Evolutionary conservation across 352 stramenopile genomes (phyloP).

Genomic region (Phytophthora podocarpi): DNA sequence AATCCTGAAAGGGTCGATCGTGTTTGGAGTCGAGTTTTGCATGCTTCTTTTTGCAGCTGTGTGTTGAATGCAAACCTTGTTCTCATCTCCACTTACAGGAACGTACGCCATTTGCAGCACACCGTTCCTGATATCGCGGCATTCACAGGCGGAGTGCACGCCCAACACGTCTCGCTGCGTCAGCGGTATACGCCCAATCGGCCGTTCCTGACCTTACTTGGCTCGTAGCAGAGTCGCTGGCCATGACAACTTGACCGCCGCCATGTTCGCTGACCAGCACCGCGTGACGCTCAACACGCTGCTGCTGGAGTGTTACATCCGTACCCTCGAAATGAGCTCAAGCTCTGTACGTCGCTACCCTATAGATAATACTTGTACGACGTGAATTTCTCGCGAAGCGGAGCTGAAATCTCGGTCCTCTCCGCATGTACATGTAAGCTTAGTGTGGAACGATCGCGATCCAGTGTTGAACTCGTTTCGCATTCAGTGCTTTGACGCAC

Average conservation of each 20-base stretch:
- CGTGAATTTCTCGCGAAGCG: no score
- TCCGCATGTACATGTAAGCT: no score
- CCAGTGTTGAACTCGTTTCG: conserved; percentile 1
- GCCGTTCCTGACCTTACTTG: conserved; percentile 11
- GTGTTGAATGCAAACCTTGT: no score
- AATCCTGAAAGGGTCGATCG: no score
- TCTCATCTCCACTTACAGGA: neutral
- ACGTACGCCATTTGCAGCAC: no score
- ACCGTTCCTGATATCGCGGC: neutral
- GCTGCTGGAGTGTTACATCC: neutral
- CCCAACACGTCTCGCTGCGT: conserved; percentile 26
- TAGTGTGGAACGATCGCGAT: neutral
- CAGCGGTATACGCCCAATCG: conserved; percentile 23
- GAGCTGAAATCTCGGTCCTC: no score
- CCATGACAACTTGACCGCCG: conserved; percentile 6
- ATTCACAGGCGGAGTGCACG: conserved; percentile 6
- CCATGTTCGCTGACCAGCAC: conserved; percentile 11
- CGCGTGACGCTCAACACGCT: conserved; percentile 2
- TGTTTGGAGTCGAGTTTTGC: no score
- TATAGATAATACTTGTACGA: no score
- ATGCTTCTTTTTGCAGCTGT: no score
- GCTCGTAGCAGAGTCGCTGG: neutral
- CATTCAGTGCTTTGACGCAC: no score
- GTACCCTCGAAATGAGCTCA: conserved; percentile 10
- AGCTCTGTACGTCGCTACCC: no score